Evolutionary conservation across 495 filamentous ascomycete species (phyloP).

Genomic region (Thermochaetoides thermophila): DNA sequence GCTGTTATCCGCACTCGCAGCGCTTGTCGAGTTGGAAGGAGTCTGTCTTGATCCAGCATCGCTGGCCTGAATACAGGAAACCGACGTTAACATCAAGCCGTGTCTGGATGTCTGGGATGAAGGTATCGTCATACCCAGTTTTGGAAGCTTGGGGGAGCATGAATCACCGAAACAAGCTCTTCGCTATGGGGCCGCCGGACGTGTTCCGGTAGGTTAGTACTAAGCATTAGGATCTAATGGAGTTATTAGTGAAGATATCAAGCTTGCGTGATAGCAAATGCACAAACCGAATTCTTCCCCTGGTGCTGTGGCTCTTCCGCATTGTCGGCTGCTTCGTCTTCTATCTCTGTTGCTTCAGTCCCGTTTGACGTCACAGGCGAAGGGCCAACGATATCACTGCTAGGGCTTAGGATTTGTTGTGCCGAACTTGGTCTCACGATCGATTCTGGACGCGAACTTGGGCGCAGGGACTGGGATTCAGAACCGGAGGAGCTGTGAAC

Average conservation of each 20-base stretch:
- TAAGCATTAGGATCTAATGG: conserved; percentile 47
- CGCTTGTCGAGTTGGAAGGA: conserved; percentile 10
- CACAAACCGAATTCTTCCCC: conserved; percentile 25
- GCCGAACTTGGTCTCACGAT: conserved; percentile 24
- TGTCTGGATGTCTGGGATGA: no score
- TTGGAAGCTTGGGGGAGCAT: conserved; percentile 66
- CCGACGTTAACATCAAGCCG: no score
- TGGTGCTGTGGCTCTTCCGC: conserved; percentile 10
- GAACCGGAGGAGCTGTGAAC: conserved; percentile 25
- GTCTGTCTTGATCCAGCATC: conserved; percentile 15
- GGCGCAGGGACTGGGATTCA: conserved; percentile 26
- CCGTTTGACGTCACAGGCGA: conserved; percentile 67
- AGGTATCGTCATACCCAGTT: conserved; percentile 45
- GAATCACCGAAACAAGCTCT: conserved; percentile 74
- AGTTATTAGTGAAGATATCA: no score
- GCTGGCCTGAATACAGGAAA: no score
- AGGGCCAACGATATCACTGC: conserved; percentile 48
- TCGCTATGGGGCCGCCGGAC: conserved; percentile 44
- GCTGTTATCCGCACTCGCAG: conserved; percentile 13
- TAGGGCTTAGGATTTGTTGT: conserved; percentile 30
- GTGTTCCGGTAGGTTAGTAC: conserved; percentile 40
- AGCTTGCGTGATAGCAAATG: no score
- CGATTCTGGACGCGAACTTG: conserved; percentile 26
- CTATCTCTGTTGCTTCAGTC: conserved; percentile 56
- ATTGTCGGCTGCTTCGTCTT: conserved; percentile 47